phyloP scores from a whole-genome alignment of 1,284 basidiomycete species.

The Erythrobasidium hasegawianum region DNA sequence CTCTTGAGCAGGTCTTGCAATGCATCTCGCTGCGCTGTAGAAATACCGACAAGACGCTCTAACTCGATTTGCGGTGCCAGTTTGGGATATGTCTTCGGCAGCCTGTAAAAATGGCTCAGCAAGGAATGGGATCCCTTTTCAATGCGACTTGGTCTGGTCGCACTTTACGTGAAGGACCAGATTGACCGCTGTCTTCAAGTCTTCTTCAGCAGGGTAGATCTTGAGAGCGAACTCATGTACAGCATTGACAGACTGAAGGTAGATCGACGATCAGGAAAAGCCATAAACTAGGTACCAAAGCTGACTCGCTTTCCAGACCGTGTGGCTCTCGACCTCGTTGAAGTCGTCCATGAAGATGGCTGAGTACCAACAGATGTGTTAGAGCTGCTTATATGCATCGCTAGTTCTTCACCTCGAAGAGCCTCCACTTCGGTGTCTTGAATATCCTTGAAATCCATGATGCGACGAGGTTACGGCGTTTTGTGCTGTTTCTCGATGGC shows the following conservation, averaged over 20 bases:
- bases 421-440: constrained; percentile 44
- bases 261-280: neutral
- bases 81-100: constrained; percentile 42
- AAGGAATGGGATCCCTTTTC: too few relatives aligned
- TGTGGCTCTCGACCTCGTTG: constrained; percentile 37
- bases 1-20: constrained; percentile 30
- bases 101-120: too few relatives aligned
- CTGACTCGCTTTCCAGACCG: constrained; percentile 42
- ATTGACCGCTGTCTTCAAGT: constrained; percentile 40
- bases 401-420: constrained; percentile 39
- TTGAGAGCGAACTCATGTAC: constrained; percentile 42
- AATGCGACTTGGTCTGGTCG: constrained; percentile 1
- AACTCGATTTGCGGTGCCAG: constrained; percentile 37
- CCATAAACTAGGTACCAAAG: neutral
- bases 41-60: constrained; percentile 37
- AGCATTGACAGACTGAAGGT: constrained; percentile 41
- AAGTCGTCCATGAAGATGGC: constrained; percentile 45
- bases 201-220: constrained; percentile 41
- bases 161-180: constrained; percentile 44
- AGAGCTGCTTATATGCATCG: too few relatives aligned
- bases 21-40: constrained; percentile 32
- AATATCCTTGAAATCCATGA: constrained; percentile 38
- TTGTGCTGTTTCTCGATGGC: too few relatives aligned
- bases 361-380: too few relatives aligned
- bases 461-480: neutral